Conservation (phyloP, 192 early-diverging fungal genomes). For the Coemansia sp. region DNA sequence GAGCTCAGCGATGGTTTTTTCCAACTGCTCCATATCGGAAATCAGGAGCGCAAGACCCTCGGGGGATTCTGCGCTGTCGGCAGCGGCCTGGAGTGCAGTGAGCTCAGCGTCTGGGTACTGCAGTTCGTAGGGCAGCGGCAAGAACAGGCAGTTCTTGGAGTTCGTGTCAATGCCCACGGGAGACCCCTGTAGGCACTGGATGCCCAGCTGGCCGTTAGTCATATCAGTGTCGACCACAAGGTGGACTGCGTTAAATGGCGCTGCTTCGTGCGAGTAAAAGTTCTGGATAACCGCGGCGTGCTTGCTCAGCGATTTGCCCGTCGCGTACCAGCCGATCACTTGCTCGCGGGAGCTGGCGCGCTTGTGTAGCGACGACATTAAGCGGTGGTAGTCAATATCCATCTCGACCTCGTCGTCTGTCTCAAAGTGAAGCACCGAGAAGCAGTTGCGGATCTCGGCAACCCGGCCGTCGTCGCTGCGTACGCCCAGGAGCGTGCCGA, state of each 20-base stretch:
- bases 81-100: conserved; percentile 60
- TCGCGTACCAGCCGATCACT: conserved; percentile 94
- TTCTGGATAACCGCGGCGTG: conserved; percentile 76
- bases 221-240: conserved; percentile 85
- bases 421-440: conserved; percentile 79
- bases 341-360: conserved; percentile 85
- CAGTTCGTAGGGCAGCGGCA: conserved; percentile 83
- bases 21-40: conserved; percentile 91
- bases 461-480: conserved; percentile 84
- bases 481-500: conserved; percentile 89
- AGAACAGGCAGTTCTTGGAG: conserved; percentile 85
- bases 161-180: conserved; percentile 71
- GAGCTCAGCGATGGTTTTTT: conserved; percentile 72
- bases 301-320: conserved; percentile 65
- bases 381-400: conserved; percentile 86
- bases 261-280: conserved; percentile 76
- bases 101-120: conserved; percentile 91
- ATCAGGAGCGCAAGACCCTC: conserved; percentile 61
- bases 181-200: conserved; percentile 73
- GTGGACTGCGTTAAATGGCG: conserved; percentile 73
- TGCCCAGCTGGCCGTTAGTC: conserved; percentile 65
- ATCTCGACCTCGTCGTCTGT: conserved; percentile 77
- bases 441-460: conserved; percentile 87
- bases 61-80: conserved; percentile 40
- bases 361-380: conserved; percentile 87